A percentile compares a stretch with the other conserved stretches of the same genome.
Evolutionary conservation across 2,329 filamentous ascomycete genomes (phyloP).

Genomic region (Metarhizium humberi): DNA sequence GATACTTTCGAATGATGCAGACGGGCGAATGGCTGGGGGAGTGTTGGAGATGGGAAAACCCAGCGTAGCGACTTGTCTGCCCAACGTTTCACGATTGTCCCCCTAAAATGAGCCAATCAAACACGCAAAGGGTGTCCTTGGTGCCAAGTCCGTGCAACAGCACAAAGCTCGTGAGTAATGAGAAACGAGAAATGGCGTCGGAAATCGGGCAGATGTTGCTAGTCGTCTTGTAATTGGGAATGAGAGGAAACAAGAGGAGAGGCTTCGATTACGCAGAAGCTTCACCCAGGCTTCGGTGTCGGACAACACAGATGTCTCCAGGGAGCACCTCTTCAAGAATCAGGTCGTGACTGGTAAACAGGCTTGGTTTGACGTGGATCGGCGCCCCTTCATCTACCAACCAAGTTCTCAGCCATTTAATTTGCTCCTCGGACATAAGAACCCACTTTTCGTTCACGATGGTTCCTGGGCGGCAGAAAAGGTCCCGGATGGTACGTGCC

Average conservation of each 20-base stretch:
- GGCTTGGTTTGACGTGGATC: background rate
- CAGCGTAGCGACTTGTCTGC: constrained; percentile 1
- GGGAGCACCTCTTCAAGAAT: too few species aligned
- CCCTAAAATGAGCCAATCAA: constrained; percentile 1
- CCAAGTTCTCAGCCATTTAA: constrained; percentile 8
- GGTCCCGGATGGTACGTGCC: constrained; percentile 3
- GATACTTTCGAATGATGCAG: background rate
- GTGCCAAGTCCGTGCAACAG: constrained; percentile 1
- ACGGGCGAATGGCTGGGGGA: background rate
- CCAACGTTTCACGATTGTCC: constrained; percentile 9
- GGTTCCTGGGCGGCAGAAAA: background rate
- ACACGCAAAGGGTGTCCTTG: background rate
- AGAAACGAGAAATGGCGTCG: background rate
- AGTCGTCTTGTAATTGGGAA: background rate
- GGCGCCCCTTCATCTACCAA: constrained; percentile 8
- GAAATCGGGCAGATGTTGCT: background rate
- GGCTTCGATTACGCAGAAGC: background rate
- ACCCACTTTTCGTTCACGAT: background rate
- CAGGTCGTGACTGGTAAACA: constrained; percentile 3
- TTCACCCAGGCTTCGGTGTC: background rate
- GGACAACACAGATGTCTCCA: background rate
- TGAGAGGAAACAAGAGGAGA: background rate
- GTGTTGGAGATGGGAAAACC: background rate
- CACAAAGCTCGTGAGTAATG: background rate
- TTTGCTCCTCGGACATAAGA: background rate